Conservation (phyloP, 1,139 yeast species). For the Candida labiduridarum region DNA sequence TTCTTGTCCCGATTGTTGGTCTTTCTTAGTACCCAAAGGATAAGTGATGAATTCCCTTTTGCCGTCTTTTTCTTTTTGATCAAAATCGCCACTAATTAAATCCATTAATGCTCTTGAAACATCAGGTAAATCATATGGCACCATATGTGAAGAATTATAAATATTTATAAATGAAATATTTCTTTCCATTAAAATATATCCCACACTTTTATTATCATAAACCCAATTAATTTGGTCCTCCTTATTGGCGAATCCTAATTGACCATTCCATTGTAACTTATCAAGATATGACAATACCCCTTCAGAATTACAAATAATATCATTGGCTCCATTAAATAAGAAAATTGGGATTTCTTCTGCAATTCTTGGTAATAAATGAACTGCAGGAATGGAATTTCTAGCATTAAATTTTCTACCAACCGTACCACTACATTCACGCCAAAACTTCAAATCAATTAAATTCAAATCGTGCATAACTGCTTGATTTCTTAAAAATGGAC, state of each 20-base stretch:
- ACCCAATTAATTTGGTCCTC: constrained; percentile 49
- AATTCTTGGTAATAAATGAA: constrained; percentile 65
- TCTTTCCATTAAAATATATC: constrained; percentile 57
- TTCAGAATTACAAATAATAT: constrained; percentile 80
- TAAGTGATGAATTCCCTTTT: constrained; percentile 27
- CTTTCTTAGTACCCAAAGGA: constrained; percentile 31
- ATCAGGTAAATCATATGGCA: constrained; percentile 80
- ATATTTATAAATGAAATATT: constrained; percentile 79
- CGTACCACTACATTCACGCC: constrained; percentile 76
- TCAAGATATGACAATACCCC: constrained; percentile 74
- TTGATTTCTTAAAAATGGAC: constrained; percentile 58
- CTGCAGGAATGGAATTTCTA: constrained; percentile 57
- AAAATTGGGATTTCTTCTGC: constrained; percentile 64
- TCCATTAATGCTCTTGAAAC: constrained; percentile 72
- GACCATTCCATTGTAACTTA: constrained; percentile 69
- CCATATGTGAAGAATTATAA: constrained; percentile 88
- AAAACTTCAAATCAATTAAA: constrained; percentile 43
- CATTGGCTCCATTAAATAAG: constrained; percentile 86
- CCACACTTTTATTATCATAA: constrained; percentile 50
- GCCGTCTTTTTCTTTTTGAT: constrained; percentile 20
- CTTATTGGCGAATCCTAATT: constrained; percentile 54
- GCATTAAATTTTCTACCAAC: constrained; percentile 61
- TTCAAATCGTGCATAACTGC: constrained; percentile 65
- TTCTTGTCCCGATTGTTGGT: constrained; percentile 12
- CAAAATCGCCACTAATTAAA: constrained; percentile 40